phyloP scores from a whole-genome alignment of 2,329 filamentous ascomycete genomes.

The Parafenestella ontariensis region DNA sequence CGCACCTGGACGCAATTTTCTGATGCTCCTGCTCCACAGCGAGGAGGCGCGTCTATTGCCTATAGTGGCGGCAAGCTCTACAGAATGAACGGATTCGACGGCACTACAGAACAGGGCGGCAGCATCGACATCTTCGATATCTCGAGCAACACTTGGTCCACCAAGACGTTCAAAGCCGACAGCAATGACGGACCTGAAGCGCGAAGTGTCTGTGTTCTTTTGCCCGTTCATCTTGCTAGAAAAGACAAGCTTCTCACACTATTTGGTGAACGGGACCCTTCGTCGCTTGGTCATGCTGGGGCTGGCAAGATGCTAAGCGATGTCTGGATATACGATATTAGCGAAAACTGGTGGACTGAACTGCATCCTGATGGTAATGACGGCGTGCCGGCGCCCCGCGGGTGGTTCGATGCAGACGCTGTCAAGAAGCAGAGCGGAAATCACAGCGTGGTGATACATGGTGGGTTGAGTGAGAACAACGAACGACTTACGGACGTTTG shows the following conservation, averaged over 20 bases:
- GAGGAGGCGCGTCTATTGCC: conserved; percentile 73
- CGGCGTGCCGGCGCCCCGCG: conserved; percentile 52
- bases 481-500: conserved; percentile 60
- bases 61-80: conserved; percentile 71
- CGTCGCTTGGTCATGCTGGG: conserved; percentile 60
- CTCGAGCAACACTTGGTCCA: conserved; percentile 51
- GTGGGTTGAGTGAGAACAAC: conserved; percentile 61
- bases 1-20: conserved; percentile 72
- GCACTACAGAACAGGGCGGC: conserved; percentile 72
- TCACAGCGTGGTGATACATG: conserved; percentile 55
- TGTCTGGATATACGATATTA: conserved; percentile 56
- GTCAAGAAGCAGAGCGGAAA: conserved; percentile 37
- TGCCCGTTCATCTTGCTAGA: conserved; percentile 50
- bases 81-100: conserved; percentile 83
- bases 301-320: conserved; percentile 64
- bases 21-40: conserved; percentile 69
- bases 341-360: conserved; percentile 45
- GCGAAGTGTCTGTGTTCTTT: conserved; percentile 58
- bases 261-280: conserved; percentile 63
- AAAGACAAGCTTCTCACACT: conserved; percentile 56
- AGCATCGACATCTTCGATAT: conserved; percentile 68
- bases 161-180: conserved; percentile 50
- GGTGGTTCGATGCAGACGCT: conserved; percentile 63
- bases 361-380: conserved; percentile 28
- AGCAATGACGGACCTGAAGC: conserved; percentile 55